Conservation (phyloP, 179 eudicot genomes). For the Silene noctiflora region DNA sequence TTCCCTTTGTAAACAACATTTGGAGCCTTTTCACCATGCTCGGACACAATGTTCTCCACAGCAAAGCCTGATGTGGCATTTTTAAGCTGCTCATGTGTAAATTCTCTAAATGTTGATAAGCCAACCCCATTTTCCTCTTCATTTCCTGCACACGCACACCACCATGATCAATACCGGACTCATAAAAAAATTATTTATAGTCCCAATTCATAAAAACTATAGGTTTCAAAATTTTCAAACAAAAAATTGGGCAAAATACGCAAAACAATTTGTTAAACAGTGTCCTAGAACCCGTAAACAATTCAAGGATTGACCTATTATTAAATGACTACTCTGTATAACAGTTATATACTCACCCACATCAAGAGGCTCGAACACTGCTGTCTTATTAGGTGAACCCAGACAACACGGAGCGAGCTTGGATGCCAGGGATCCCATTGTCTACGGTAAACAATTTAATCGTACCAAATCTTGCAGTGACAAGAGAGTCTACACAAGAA, state of each 20-base stretch:
- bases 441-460: constrained; percentile 6
- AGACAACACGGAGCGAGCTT: constrained; percentile 50
- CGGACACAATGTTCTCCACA: constrained; percentile 54
- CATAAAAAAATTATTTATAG: neutral
- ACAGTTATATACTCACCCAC: constrained; percentile 34
- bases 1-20: constrained; percentile 63
- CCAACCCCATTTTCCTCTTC: constrained; percentile 35
- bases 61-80: constrained; percentile 60
- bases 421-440: constrained; percentile 53
- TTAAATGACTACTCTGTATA: constrained; percentile 2
- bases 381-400: constrained; percentile 41
- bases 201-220: neutral
- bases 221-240: neutral
- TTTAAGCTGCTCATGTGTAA: constrained; percentile 50
- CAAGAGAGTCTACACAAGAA: constrained; percentile 8
- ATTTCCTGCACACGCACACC: constrained; percentile 29
- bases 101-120: constrained; percentile 42
- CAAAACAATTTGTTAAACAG: too few species aligned
- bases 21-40: constrained; percentile 64
- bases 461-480: constrained; percentile 12
- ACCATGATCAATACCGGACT: neutral
- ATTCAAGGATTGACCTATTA: too few species aligned
- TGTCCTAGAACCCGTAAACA: too few species aligned
- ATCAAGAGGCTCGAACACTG: constrained; percentile 42
- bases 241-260: too few species aligned